Base-by-base conservation (phyloP, 164 flowering plant species). In the Vitis rupestris region DNA sequence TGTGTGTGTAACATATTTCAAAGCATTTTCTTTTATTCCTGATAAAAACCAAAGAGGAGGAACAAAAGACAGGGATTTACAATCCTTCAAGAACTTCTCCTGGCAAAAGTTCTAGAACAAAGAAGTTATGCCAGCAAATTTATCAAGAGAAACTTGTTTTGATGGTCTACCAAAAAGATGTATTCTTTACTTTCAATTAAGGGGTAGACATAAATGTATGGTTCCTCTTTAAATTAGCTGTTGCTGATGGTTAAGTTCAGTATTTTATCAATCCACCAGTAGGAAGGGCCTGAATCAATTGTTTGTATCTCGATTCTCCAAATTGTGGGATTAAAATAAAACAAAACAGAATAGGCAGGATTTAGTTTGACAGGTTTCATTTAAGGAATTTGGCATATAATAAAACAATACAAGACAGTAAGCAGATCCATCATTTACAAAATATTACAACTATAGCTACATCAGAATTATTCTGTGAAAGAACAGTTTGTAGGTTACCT, bases 401-500 rank as follows among this genome's bases (percentile, higher is more conserved):
- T 37, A 4, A 3, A 37, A 37, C 44, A 37, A 37, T 37, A 37
- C 44, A 37, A 37, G 44, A 37, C 44, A 3, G 7, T 37, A 37
- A 37, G 44, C 44, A 37, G 44, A 56, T 15, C n/a, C 1, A 30
- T 30, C 59, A 61, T 6, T 29, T 17, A 19, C 53, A 16, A 31
- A 5, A 55, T 12, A 13, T 13, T n/a, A 30, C 4, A 14, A 14
- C 27, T 31, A 63, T 4, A 53, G 52, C 59, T 7, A 54, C 63
- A 65, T n/a, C 55, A 54, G 9, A 72, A 37, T 30, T 29, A 31
- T 53, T 31, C 47, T 23, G 54, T 47, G 16, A 51, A 48, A n/a
- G 13, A 29, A 15, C 31, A 62, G 12, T 14, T 48, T 54, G 23
- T 27, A 76, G 55, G 55, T 74, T 77, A 95, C 99, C 99, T 93